Base-by-base conservation (phyloP, 2,329 filamentous ascomycete genomes). In the Talaromyces pinophilus region DNA sequence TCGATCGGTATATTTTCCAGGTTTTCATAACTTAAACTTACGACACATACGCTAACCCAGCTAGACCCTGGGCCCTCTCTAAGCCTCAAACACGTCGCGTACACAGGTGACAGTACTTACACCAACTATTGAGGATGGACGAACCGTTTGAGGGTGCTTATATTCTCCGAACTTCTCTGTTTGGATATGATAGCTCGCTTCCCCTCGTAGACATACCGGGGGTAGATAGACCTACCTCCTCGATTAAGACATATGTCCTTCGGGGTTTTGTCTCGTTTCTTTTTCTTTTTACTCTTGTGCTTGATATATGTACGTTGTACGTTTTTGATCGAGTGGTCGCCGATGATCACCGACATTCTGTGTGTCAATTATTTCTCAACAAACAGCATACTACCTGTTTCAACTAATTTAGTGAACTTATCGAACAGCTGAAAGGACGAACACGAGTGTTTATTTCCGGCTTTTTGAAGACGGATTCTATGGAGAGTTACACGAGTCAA, bases 41-140 rank as follows among this genome's bases (percentile, higher is more conserved):
- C 17, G 15, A 55, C 30, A 52, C 13, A 28, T 17, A 54, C 60
- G 15, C 60, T 54, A 52, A 28, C 13, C 17, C 5, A 33, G 46
- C 46, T 28, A 54, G 46, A 54, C 46, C 44, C 28, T 10, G 60
- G n/a, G n/a, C 60, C 13, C 22, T 33, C 25, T 62, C 33, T 62
- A 62, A 54, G 60, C 60, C 60, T 62, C 19, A 54, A 38, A 25
- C 15, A 40, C 17, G 48, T 15, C 15, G 30, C 28, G 17, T 30
- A 33, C 25, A 33, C 11, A 33, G 5, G 25, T 25, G 3, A 25
- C 25, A 25, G 2, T 4, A 5, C 5, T 13, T 13, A 13, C 33
- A 13, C 33, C 33, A 10, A 10, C 10, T 52, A 5, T 17, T 40
- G 8, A 42, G 33, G 15, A 33, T n/a, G 11, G 33, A 40, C 59